These are phyloP conservation scores for Pseudopyricularia cyperi DNA, from an alignment of 2,329 filamentous ascomycete genomes.

Conservation along the genomic window DNA sequence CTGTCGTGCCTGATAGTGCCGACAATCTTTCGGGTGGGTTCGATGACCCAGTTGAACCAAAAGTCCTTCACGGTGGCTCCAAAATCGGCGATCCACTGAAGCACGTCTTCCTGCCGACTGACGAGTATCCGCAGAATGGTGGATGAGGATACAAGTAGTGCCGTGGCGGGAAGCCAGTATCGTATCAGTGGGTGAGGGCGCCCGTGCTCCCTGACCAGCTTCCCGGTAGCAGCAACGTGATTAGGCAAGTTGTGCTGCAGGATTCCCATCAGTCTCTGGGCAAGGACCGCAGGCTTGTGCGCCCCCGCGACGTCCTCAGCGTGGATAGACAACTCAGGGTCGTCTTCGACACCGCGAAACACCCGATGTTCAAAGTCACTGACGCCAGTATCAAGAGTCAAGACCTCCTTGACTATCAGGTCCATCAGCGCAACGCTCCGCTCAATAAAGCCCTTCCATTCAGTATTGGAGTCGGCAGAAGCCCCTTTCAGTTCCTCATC, in stretches of 20 bases:
- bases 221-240: conserved; percentile 45
- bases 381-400: conserved; percentile 47
- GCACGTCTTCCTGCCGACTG: conserved; percentile 62
- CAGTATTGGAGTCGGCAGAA: conserved; percentile 24
- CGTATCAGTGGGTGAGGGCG: conserved; percentile 62
- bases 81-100: conserved; percentile 67
- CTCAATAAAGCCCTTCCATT: conserved; percentile 61
- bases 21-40: conserved; percentile 71
- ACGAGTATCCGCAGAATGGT: conserved; percentile 72
- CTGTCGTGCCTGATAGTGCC: conserved; percentile 88
- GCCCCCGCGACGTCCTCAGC: conserved; percentile 29
- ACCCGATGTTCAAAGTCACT: conserved; percentile 53
- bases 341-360: conserved; percentile 48
- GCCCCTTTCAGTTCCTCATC: conserved; percentile 26
- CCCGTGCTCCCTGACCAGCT: conserved; percentile 51
- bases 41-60: conserved; percentile 91
- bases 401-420: conserved; percentile 63
- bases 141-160: conserved; percentile 67
- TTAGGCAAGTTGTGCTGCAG: conserved; percentile 55
- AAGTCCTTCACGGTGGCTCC: conserved; percentile 76
- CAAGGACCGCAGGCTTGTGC: conserved; percentile 45
- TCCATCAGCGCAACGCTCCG: conserved; percentile 78
- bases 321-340: conserved; percentile 43
- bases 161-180: conserved; percentile 73
- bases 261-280: conserved; percentile 54